Base-by-base conservation (phyloP, 169 alveolate genomes). In the Cryptosporidium sp. region DNA sequence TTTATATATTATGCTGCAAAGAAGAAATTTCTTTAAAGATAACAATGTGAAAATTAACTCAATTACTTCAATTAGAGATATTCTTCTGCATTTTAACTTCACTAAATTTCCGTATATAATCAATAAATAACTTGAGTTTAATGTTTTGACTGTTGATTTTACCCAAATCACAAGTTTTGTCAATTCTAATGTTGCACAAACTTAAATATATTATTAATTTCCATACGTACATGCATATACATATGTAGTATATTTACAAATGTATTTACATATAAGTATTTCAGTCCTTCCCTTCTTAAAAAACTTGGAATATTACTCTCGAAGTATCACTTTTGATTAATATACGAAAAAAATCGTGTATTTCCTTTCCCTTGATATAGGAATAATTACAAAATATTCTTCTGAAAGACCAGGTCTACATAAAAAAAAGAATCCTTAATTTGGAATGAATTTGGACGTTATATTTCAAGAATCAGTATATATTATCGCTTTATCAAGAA, bases 31-130 rank as follows among this genome's bases (percentile, higher is more conserved):
- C 51, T 39, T 39, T 23, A 3, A 23, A 31, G 21, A 41, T 6
- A 39, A 39, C 9, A 69, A 69, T 69, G 9, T 21, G 37, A 16
- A 43, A 69, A 69, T 37, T 6, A 55, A 55, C 62, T 62, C 41
- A 35, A 31, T 31, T 65, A 33, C 6, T 39, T 71, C 85, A 71
- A 50, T 71, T 23, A 0, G 26, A 48, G 50, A 14, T 71, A 10
- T 35, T 71, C 33, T 31, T 71, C 85, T 71, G 85, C 85, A 71
- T 71, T 51, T 71, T 71, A 71, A 21, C 67, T 43, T 71, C n/a
- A 14, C 29, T 23, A 6, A 55, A 26, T 8, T 55, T 55, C 8
- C 29, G 55, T 69, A 69, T n/a, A 35, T 65, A 65, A 65, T 65
- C 35, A 55, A 55, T 55, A 23, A 16, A 16, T 26, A 55, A 55